These are phyloP conservation scores for Porphyrellus cyaneotinctus DNA, from an alignment of 768 basidiomycete genomes.

Conservation along the genomic window DNA sequence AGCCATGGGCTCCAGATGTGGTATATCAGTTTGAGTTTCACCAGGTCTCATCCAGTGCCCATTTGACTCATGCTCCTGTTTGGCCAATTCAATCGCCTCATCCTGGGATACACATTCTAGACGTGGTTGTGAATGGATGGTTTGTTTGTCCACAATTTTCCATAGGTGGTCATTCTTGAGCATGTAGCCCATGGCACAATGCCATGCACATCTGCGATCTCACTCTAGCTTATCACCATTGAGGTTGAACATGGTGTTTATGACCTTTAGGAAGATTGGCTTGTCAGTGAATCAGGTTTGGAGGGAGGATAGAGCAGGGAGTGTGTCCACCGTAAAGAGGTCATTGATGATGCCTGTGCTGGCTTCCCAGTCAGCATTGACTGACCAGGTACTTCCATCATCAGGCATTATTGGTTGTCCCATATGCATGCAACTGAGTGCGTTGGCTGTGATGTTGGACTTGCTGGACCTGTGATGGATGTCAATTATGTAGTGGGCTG, in stretches of 20 bases:
- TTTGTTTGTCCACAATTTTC: too few species aligned
- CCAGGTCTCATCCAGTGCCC: conserved; percentile 9
- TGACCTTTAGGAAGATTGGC: neutral
- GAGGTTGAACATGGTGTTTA: neutral
- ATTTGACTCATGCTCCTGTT: neutral
- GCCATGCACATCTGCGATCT: neutral
- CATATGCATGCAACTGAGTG: conserved; percentile 19
- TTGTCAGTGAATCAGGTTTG: neutral
- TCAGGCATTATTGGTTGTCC: neutral
- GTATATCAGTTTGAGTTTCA: neutral
- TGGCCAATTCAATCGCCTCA: conserved; percentile 2
- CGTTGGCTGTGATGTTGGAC: conserved; percentile 29
- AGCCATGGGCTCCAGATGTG: neutral
- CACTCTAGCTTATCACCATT: neutral
- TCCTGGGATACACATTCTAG: neutral
- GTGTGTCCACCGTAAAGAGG: neutral
- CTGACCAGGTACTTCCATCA: conserved; percentile 33
- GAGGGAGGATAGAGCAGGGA: neutral
- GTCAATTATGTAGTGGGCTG: too few species aligned
- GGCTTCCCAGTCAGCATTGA: conserved; percentile 27
- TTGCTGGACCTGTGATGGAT: conserved; percentile 18
- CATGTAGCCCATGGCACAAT: conserved; percentile 3
- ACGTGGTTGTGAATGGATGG: neutral
- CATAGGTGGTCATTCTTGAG: conserved; percentile 23
- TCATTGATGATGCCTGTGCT: neutral